phyloP scores from a whole-genome alignment of 345 rosid genomes.

The Anastatica hierochuntica region DNA sequence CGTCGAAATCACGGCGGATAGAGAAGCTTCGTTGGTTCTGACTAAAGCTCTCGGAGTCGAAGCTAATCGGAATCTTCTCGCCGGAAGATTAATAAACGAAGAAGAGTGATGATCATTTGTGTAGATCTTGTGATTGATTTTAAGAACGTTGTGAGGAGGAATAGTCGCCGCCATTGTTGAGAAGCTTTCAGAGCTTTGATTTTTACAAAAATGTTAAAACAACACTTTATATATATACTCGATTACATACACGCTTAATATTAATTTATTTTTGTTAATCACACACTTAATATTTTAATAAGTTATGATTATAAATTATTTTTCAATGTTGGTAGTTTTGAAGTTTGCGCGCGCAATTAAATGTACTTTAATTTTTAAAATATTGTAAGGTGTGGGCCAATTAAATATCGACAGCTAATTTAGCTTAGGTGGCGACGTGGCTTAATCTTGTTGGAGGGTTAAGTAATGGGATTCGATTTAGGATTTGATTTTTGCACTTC shows the following conservation, averaged over 20 bases:
- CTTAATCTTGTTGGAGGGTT: too few species aligned
- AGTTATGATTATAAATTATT: too few species aligned
- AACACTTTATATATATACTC: background rate
- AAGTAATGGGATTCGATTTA: too few species aligned
- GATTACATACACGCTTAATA: background rate
- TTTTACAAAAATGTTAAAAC: background rate
- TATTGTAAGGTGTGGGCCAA: too few species aligned
- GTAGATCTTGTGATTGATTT: background rate
- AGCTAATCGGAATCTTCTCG: background rate
- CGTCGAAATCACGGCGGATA: constrained; percentile 28
- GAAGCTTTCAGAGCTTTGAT: constrained; percentile 12
- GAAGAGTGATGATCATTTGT: background rate
- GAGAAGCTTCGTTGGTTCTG: constrained; percentile 28
- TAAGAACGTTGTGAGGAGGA: constrained; percentile 24
- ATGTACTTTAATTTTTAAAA: background rate
- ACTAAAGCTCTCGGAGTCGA: constrained; percentile 21
- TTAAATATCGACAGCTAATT: too few species aligned
- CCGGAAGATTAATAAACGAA: background rate
- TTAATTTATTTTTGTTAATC: too few species aligned
- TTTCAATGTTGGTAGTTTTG: too few species aligned
- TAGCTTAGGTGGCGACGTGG: too few species aligned
- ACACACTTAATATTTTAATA: too few species aligned
- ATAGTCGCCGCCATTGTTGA: constrained; percentile 37
- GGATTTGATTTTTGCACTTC: too few species aligned
- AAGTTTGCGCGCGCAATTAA: background rate